These are phyloP conservation scores for Globisporangium echinulatum DNA, from an alignment of 352 stramenopile genomes.

Conservation along the genomic window DNA sequence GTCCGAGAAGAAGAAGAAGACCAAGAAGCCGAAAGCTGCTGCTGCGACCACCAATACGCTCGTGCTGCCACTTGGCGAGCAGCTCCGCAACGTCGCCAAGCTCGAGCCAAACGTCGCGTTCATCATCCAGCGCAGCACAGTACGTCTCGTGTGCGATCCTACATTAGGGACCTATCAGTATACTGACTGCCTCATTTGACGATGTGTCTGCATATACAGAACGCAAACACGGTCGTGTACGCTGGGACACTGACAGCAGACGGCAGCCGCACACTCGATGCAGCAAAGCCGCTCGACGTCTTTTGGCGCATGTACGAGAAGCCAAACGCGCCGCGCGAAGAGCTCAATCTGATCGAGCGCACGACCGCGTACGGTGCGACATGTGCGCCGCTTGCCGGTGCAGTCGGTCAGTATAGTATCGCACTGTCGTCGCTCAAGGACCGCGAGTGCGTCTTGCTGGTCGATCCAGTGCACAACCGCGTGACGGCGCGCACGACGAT, in stretches of 20 bases:
- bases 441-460: slow-evolving; percentile 45
- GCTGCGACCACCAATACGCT: slow-evolving; percentile 15
- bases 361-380: slow-evolving; percentile 75
- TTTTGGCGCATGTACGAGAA: slow-evolving; percentile 89
- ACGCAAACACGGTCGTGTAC: slow-evolving; percentile 85
- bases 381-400: slow-evolving; percentile 28
- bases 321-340: slow-evolving; percentile 51
- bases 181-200: no score
- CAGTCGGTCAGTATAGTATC: slow-evolving; percentile 33
- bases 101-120: slow-evolving; percentile 74
- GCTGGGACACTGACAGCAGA: slow-evolving; percentile 24
- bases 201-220: slow-evolving; percentile 9
- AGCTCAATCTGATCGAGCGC: slow-evolving; percentile 83
- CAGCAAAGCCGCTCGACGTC: slow-evolving; percentile 56
- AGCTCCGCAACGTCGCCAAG: slow-evolving; percentile 58
- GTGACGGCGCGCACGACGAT: slow-evolving; percentile 67
- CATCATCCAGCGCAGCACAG: slow-evolving; percentile 84
- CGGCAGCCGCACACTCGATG: slow-evolving; percentile 24
- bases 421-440: slow-evolving; percentile 65
- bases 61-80: slow-evolving; percentile 55
- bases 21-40: slow-evolving; percentile 15
- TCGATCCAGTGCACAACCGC: slow-evolving; percentile 44
- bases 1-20: slow-evolving; percentile 21
- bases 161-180: background rate
- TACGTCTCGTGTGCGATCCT: slow-evolving; percentile 19